These are phyloP conservation scores for Cairneyella variabilis DNA, from an alignment of 495 filamentous ascomycete species.

Conservation along the genomic window DNA sequence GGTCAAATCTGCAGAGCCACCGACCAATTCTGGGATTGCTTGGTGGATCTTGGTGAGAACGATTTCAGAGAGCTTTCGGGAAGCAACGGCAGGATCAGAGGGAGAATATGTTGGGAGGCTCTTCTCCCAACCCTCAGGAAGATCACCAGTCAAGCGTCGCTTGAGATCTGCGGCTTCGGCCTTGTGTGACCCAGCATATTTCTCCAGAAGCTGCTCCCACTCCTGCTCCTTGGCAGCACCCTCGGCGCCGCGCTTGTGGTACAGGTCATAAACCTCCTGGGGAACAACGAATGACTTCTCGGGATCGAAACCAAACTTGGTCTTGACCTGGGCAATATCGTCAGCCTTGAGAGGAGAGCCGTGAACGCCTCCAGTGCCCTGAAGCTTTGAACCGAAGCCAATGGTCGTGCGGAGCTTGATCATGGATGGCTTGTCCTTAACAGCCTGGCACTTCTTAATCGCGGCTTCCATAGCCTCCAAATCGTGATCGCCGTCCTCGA, in stretches of 20 bases:
- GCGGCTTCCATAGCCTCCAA: slow-evolving; percentile 84
- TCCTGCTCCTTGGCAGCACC: slow-evolving; percentile 90
- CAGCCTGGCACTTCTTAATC: slow-evolving; percentile 75
- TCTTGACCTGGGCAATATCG: slow-evolving; percentile 87
- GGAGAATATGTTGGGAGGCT: slow-evolving; percentile 88
- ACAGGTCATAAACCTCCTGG: slow-evolving; percentile 89
- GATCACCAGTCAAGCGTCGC: slow-evolving; percentile 76
- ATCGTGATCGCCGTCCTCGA: slow-evolving; percentile 89
- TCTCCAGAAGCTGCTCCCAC: slow-evolving; percentile 90
- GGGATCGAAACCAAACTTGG: slow-evolving; percentile 93
- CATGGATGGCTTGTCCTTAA: slow-evolving; percentile 93
- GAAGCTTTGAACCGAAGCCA: slow-evolving; percentile 89
- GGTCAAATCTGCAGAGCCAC: slow-evolving; percentile 96
- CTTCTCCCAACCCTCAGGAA: slow-evolving; percentile 98
- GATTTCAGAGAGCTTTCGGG: slow-evolving; percentile 91
- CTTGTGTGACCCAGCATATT: slow-evolving; percentile 75
- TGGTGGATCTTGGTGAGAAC: slow-evolving; percentile 86
- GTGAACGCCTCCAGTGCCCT: slow-evolving; percentile 94
- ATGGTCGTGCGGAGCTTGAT: slow-evolving; percentile 99
- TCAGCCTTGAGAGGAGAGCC: slow-evolving; percentile 91
- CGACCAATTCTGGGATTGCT: slow-evolving; percentile 83
- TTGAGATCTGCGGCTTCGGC: slow-evolving; percentile 72
- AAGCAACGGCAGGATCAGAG: slow-evolving; percentile 77
- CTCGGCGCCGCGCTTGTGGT: slow-evolving; percentile 72
- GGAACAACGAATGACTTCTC: slow-evolving; percentile 91